These are phyloP conservation scores for Bipolaris cookei DNA, from an alignment of 2,329 filamentous ascomycete species.

Conservation along the genomic window DNA sequence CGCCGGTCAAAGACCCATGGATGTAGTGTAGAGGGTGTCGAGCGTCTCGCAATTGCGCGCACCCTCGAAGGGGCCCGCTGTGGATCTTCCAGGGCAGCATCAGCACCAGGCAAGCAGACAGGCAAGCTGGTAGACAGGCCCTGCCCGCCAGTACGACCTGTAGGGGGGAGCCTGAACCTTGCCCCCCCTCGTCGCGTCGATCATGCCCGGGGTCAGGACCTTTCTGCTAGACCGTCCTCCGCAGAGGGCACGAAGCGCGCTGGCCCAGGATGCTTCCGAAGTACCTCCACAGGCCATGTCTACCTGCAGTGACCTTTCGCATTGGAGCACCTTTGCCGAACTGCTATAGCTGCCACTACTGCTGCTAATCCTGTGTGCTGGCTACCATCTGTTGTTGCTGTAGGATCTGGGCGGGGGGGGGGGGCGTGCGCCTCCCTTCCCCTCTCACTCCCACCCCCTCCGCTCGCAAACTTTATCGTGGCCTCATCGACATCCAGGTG, in stretches of 20 bases:
- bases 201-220: constrained; percentile 17
- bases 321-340: constrained; percentile 11
- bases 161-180: background rate
- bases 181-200: constrained; percentile 13
- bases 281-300: constrained; percentile 15
- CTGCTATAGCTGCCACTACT: background rate
- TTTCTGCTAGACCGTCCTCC: constrained; percentile 4
- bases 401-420: background rate
- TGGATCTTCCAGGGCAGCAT: constrained; percentile 7
- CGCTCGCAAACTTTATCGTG: constrained; percentile 22
- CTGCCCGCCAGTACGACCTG: background rate
- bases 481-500: constrained; percentile 14
- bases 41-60: constrained; percentile 8
- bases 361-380: background rate
- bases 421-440: background rate
- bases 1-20: constrained; percentile 4
- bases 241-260: constrained; percentile 4
- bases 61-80: constrained; percentile 6
- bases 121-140: no score
- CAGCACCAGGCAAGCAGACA: background rate
- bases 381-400: background rate
- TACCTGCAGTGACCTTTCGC: constrained; percentile 5
- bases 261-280: constrained; percentile 11
- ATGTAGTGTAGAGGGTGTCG: background rate
- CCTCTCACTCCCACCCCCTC: background rate